A percentile compares a stretch with the other conserved stretches of the same genome.
Evolutionary conservation across 2,329 filamentous ascomycete species (phyloP).

Genomic region (Sporothrix pallida): DNA sequence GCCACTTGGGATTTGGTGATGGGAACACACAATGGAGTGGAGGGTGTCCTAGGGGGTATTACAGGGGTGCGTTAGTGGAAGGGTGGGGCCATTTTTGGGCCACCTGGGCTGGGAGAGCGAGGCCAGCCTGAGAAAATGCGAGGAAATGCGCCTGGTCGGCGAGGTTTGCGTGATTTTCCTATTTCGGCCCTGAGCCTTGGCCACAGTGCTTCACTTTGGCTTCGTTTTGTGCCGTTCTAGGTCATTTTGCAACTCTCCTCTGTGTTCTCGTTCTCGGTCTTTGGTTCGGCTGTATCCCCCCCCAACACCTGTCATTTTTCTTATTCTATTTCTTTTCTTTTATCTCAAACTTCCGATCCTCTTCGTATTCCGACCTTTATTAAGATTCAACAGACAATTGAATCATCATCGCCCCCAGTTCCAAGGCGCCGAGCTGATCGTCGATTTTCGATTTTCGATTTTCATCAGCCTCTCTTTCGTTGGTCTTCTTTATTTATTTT

Average conservation of each 20-base stretch:
- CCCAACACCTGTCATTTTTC: not conserved
- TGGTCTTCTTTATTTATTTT: not conserved
- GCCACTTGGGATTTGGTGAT: constrained; percentile 20
- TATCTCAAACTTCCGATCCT: not conserved
- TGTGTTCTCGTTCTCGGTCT: not conserved
- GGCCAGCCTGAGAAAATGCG: not conserved
- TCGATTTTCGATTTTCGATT: not conserved
- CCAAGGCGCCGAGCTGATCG: not conserved
- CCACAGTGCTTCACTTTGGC: constrained; percentile 22
- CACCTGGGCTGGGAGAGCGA: not conserved
- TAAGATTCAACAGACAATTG: not conserved
- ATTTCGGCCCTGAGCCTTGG: constrained; percentile 27
- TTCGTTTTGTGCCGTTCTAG: constrained; percentile 27
- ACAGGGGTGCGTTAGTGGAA: not conserved
- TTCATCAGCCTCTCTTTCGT: not conserved
- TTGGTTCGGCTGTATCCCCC: not conserved
- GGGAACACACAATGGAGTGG: too few species aligned
- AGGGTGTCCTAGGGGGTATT: not conserved
- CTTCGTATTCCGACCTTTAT: constrained; percentile 9
- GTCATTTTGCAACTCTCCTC: constrained; percentile 5
- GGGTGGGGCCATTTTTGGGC: too few species aligned
- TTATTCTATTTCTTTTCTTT: not conserved
- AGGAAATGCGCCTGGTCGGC: constrained; percentile 10
- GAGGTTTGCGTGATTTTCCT: constrained; percentile 26
- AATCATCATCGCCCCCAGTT: not conserved